Base-by-base conservation (phyloP, 1,284 basidiomycete genomes). In the Ceraceosorus guamensis region DNA sequence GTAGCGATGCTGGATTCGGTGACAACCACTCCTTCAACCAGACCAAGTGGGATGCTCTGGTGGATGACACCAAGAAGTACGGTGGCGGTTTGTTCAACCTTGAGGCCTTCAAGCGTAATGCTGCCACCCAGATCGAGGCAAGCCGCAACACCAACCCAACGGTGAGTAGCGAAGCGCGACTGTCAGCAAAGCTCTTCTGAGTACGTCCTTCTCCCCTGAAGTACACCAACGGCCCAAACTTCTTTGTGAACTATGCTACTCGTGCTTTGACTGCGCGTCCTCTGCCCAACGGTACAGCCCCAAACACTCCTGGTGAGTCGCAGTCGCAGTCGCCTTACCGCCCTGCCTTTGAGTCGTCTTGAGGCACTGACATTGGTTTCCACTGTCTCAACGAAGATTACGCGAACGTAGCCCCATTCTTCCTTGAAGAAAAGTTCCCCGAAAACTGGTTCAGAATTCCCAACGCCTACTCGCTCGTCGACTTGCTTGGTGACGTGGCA, bases 51-150 rank as follows among this genome's bases (percentile, higher is more conserved):
- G 47, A 60, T 24, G 50, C 44, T 32, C 41, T 60, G 13, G 56
- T 60, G 16, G 18, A 18, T n/a, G 53, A 60, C 41, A 43, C 57
- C 31, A 57, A 60, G 35, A 31, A 50, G 41, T 57, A 60, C 55
- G 58, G 58, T 33, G 58, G 50, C 46, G 58, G 58, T 16, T 41
- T 59, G 33, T 60, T 59, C 58, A 52, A 48, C 46, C 47, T 57
- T 24, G 53, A 55, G 11, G 55, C 55, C 44, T 14, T 56, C 16
- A 35, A 55, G 41, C 52, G 35, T 30, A 56, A 56, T 44, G 55
- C 55, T 45, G 55, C 52, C 32, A 46, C 34, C 41, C 34, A 52
- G 30, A 46, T 56, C 41, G 52, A 56, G 50, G 55, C 24, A 41
- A 35, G 31, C 10, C 32, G 55, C 18, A 39, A 30, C 37, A 56